phyloP scores from a whole-genome alignment of 352 stramenopile species.

The Globisporangium emineosum region DNA sequence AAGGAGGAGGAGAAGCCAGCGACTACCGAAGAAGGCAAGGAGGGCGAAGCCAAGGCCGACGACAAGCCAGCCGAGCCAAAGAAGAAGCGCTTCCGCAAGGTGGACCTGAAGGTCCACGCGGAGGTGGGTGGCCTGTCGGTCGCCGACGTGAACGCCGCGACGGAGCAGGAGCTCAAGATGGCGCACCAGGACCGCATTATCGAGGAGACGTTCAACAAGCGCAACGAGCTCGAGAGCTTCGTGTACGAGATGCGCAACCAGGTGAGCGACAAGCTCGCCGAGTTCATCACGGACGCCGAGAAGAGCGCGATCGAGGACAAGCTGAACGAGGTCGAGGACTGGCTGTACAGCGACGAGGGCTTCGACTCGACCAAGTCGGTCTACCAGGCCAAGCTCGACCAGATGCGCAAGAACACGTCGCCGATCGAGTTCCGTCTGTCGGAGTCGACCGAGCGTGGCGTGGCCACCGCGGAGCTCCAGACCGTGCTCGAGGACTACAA shows the following conservation, averaged over 20 bases:
- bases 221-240: slow-evolving; percentile 99
- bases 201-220: slow-evolving; percentile 97
- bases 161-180: slow-evolving; percentile 94
- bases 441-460: slow-evolving; percentile 89
- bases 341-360: slow-evolving; percentile 98
- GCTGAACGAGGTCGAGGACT: slow-evolving; percentile 94
- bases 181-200: slow-evolving; percentile 95
- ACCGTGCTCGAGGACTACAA: slow-evolving; percentile 94
- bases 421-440: slow-evolving; percentile 92
- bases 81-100: slow-evolving; percentile 96
- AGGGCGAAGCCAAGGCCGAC: slow-evolving; percentile 62
- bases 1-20: slow-evolving; percentile 79
- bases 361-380: slow-evolving; percentile 98
- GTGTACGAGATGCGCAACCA: slow-evolving; percentile 99
- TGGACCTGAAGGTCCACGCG: slow-evolving; percentile 75
- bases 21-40: slow-evolving; percentile 64
- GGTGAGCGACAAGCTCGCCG: slow-evolving; percentile 76
- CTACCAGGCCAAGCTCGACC: slow-evolving; percentile 94
- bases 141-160: slow-evolving; percentile 56
- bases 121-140: slow-evolving; percentile 55
- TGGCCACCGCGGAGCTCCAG: slow-evolving; percentile 89
- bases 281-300: slow-evolving; percentile 90
- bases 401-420: slow-evolving; percentile 91
- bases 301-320: slow-evolving; percentile 84
- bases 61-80: slow-evolving; percentile 79